Base-by-base conservation (phyloP, 1,139 yeast species). In the Sporopachydermia cereana region DNA sequence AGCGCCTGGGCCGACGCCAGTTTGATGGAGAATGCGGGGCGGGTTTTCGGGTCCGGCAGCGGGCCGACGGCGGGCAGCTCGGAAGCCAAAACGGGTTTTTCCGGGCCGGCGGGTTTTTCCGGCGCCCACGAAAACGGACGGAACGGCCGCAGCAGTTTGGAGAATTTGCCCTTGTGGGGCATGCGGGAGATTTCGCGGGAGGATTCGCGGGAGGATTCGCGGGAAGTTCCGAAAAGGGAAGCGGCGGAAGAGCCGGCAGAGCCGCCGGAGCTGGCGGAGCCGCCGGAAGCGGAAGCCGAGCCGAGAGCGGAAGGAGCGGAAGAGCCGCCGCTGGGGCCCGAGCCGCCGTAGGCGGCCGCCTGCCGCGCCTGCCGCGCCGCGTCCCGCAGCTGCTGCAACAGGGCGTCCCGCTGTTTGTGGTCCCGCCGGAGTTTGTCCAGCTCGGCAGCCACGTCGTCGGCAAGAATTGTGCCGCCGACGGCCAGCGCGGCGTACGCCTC, bases 51-150 rank as follows among this genome's bases (percentile, higher is more conserved):
- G 18, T 77, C 76, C 12, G 62, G 57, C 41, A 66, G 61, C 1
- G 57, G 49, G 2, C 63, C 67, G 7, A 77, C 63, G 44, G 67
- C 71, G 1, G 95, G 95, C 42, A 88, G 65, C 43, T 81, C 85
- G 44, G 60, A 60, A 1, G 76, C 69, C 20, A 69, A 59, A 2
- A 79, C 69, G 1, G 74, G 60, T 47, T 75, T 71, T 45, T 80
- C 88, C 7, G 62, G 57, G 4, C 66, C 59, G 49, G 68, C 66
- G 5, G 52, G 48, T 43, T 60, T 22, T 5, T 7, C 9, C 20
- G n/a, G 29, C 16, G 30, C 17, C 20, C 16, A 24, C 16, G 43
- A 17, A 9, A 22, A 41, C 5, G 43, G 43, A 17, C 43, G 18
- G 45, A 20, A 43, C 22, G 44, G 12, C 36, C 45, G 23, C 34